Conservation (phyloP, 2,329 filamentous ascomycete species). For the Ophiocordyceps camponoti-saundersi region DNA sequence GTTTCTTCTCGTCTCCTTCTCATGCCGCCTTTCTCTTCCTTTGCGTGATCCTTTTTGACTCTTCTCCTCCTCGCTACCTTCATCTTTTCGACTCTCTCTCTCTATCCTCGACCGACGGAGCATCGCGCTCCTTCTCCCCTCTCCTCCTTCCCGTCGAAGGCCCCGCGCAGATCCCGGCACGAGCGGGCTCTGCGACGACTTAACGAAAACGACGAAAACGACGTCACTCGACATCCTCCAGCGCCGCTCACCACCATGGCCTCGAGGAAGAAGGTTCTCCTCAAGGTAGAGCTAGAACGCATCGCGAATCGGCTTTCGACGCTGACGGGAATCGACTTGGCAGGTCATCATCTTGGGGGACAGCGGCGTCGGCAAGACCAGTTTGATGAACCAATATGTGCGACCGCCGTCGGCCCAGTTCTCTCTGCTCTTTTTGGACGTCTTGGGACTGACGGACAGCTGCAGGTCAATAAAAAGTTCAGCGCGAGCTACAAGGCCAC, state of each 20-base stretch:
- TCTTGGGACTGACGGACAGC: constrained; percentile 3
- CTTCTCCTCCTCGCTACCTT: too few relatives aligned
- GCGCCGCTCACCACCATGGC: constrained; percentile 37
- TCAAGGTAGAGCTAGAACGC: constrained; percentile 49
- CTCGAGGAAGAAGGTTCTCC: constrained; percentile 75
- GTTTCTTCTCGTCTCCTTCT: not conserved
- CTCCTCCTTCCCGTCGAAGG: not conserved
- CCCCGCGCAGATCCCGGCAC: not conserved
- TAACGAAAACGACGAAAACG: not conserved
- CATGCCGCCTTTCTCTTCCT: not conserved
- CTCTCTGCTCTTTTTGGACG: constrained; percentile 1
- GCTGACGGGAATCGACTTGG: not conserved
- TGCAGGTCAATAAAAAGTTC: constrained; percentile 98
- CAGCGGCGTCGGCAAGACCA: constrained; percentile 97
- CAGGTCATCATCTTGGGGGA: constrained; percentile 98
- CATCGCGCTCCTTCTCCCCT: not conserved
- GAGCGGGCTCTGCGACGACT: not conserved
- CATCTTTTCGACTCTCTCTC: not conserved
- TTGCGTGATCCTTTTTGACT: too few relatives aligned
- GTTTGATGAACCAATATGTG: constrained; percentile 99
- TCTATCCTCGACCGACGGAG: not conserved
- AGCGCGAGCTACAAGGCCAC: constrained; percentile 99
- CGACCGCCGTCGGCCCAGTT: constrained; percentile 16
- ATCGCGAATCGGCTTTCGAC: not conserved
- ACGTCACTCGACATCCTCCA: not conserved